Evolutionary conservation across 1,284 basidiomycete species (phyloP).

Genomic region (Heterobasidion parviporum): DNA sequence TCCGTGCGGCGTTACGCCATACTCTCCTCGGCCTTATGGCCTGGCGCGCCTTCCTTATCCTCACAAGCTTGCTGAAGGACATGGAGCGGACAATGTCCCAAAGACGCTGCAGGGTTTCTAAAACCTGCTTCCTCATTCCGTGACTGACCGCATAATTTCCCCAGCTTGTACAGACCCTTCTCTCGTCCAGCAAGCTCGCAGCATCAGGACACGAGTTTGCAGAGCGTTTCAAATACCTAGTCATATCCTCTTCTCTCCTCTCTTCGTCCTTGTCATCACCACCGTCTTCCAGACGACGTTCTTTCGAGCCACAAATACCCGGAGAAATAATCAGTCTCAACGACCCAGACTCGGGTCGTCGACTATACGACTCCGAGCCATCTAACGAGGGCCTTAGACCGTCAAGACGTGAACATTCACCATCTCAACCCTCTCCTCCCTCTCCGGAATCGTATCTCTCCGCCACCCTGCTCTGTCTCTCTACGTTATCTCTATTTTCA

Average conservation of each 20-base stretch:
- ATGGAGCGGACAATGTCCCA: background rate
- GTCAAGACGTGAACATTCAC: background rate
- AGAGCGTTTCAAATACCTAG: conserved; percentile 76
- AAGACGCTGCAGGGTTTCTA: background rate
- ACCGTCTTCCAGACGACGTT: conserved; percentile 15
- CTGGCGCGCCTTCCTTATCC: background rate
- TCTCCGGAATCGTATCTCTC: conserved; percentile 1
- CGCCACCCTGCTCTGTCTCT: conserved; percentile 16
- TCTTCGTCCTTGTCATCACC: conserved; percentile 34
- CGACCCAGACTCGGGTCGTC: conserved; percentile 5
- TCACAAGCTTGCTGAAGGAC: background rate
- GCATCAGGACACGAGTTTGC: conserved; percentile 36
- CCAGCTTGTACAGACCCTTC: conserved; percentile 6
- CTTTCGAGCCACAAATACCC: conserved; percentile 18
- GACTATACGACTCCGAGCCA: conserved; percentile 1
- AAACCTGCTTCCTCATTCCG: background rate
- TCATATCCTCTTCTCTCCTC: conserved; percentile 76
- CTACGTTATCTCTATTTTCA: conserved; percentile 36
- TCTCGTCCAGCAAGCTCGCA: conserved; percentile 7
- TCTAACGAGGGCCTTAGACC: background rate
- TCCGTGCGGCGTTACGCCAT: background rate
- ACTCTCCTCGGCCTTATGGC: background rate
- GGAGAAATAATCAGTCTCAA: conserved; percentile 10
- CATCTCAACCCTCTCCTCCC: background rate
- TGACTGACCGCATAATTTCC: background rate